A percentile compares a stretch with the other conserved stretches of the same genome.
phyloP scores from a whole-genome alignment of 257 asterid genomes.

The Thymus quinquecostatus region DNA sequence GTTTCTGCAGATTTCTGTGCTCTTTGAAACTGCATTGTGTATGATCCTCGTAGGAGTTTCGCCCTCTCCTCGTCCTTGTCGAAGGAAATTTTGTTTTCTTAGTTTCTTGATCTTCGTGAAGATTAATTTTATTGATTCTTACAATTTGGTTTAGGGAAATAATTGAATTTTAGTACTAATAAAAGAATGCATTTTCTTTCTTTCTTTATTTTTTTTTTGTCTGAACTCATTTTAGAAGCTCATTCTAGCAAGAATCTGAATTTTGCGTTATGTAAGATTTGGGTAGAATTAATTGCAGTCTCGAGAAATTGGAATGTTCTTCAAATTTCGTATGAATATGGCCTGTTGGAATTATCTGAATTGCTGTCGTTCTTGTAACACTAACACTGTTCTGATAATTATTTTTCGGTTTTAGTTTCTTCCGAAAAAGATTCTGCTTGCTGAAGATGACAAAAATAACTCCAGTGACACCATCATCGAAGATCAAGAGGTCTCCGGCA shows the following conservation, averaged over 20 bases:
- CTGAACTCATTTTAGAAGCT: not conserved
- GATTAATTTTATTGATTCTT: slow-evolving; percentile 5
- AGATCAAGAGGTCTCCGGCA: slow-evolving; percentile 63
- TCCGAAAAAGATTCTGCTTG: slow-evolving; percentile 25
- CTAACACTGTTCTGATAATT: slow-evolving; percentile 1
- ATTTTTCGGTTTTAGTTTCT: slow-evolving; percentile 22
- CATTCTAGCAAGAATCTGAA: not conserved
- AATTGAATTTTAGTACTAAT: not conserved
- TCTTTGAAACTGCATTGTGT: not conserved
- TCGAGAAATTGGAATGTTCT: slow-evolving; percentile 17
- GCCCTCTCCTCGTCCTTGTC: not conserved
- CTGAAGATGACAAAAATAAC: slow-evolving; percentile 62
- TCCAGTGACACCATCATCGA: slow-evolving; percentile 70
- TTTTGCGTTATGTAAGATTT: not conserved
- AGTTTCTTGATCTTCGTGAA: slow-evolving; percentile 17
- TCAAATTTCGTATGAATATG: slow-evolving; percentile 5
- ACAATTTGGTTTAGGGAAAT: not conserved
- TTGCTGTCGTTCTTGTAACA: slow-evolving; percentile 17
- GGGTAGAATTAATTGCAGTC: slow-evolving; percentile 10
- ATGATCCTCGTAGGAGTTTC: not conserved
- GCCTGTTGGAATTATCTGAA: slow-evolving; percentile 4
- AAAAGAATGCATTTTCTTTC: not conserved
- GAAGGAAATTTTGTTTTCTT: not conserved
- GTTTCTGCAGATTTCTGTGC: slow-evolving; percentile 1
- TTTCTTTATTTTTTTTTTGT: not conserved